These are phyloP conservation scores for Persicaria maculosa DNA, from an alignment of 148 eudicot genomes.

Conservation along the genomic window DNA sequence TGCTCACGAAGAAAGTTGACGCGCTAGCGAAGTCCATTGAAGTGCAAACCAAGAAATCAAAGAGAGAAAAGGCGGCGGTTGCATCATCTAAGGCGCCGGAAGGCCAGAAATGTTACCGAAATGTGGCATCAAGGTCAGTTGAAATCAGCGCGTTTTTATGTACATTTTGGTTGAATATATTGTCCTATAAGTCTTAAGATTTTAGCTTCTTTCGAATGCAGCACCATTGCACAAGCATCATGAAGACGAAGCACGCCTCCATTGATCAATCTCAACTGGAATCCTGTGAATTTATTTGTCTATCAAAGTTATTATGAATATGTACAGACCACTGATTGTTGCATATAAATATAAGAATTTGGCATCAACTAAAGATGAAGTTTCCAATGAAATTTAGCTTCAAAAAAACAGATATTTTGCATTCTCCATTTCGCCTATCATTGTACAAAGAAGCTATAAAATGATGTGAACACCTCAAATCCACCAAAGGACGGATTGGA, in stretches of 20 bases:
- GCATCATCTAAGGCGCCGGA: constrained; percentile 27
- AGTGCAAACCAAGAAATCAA: constrained; percentile 60
- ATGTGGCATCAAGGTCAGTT: neutral
- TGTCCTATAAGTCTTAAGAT: neutral
- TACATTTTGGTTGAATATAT: neutral
- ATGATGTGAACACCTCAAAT: constrained; percentile 11
- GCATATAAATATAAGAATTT: too few species aligned
- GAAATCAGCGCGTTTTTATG: neutral
- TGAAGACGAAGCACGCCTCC: neutral
- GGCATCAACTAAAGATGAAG: too few species aligned
- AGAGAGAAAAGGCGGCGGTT: constrained; percentile 48
- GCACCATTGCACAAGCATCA: neutral
- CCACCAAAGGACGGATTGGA: neutral
- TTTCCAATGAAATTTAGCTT: too few species aligned
- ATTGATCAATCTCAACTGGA: neutral
- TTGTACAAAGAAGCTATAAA: constrained; percentile 4
- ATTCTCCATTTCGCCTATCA: neutral
- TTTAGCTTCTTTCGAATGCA: neutral
- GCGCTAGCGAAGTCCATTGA: constrained; percentile 52
- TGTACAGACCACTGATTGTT: constrained; percentile 3
- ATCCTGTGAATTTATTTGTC: neutral
- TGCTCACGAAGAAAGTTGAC: constrained; percentile 67
- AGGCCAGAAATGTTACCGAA: constrained; percentile 23
- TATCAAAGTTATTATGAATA: neutral
- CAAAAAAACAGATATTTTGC: too few species aligned